Base-by-base conservation (phyloP, 2,329 filamentous ascomycete genomes). In the Fusarium subglutinans region DNA sequence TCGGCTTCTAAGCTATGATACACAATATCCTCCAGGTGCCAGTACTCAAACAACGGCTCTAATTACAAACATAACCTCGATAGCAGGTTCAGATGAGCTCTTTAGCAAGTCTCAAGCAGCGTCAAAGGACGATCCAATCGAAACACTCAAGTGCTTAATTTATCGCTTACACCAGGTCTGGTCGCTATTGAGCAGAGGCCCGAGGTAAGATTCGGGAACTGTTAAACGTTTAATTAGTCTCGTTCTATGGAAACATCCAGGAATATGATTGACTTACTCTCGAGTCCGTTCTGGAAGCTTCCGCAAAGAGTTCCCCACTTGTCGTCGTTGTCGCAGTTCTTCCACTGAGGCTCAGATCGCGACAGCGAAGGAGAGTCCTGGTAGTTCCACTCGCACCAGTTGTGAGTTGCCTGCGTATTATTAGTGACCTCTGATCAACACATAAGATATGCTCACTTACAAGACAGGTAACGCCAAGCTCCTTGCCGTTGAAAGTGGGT, bases 341-440 rank as follows among this genome's bases (percentile, higher is more conserved):
- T 69, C 30, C 56, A 70, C 44, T 70, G 63, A 5, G 63, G 24
- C 17, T 64, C 61, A 3, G 5, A 8, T 22, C 40, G 47, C 1
- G 63, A 20, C 11, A 30, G 24, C 1, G 13, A 17, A 7, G 63
- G 63, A 1, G 38, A 8, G 7, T 54, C 51, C 3, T 51, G 53
- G 12, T 70, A 70, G 51, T 70, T 63, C 67, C 67, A 70, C 51
- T 70, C 66, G 26, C 67, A 70, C 41, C 33, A 65, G 20, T 51
- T 51, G n/a, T 70, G 67, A 6, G 67, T 47, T 6, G 67, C 67
- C 67, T 70, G 4, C 35, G 4, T 18, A 37, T 37, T 37, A 6
- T 37, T 37, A 37, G 35, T 18, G 1, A 37, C 4, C 35, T 10
- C 8, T 18, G 4, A 0, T 37, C 2, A 18, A 37, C 17, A 37